Percentiles rank a stretch among this genome's conserved stretches.
phyloP scores from a whole-genome alignment of 495 filamentous ascomycete genomes.

The Podospora didyma region DNA sequence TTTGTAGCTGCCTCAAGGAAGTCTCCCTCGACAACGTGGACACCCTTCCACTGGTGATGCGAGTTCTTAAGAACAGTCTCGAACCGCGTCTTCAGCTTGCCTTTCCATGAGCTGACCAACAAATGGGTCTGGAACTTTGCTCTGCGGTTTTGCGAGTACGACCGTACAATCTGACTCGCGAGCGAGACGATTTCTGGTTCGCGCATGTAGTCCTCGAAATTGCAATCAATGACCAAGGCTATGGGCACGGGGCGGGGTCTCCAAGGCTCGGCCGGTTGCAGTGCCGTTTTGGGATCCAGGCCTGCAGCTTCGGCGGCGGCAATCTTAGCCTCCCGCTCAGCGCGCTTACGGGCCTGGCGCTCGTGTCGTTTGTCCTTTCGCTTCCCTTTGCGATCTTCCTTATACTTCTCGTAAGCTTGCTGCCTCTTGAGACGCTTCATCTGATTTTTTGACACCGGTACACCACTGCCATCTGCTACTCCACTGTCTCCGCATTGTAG shows the following conservation, averaged over 20 bases:
- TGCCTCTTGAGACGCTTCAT: conserved; percentile 66
- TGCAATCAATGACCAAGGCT: conserved; percentile 81
- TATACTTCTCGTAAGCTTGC: conserved; percentile 64
- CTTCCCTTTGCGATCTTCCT: conserved; percentile 62
- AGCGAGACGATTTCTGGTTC: conserved; percentile 80
- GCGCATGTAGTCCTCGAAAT: conserved; percentile 85
- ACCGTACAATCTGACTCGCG: conserved; percentile 73
- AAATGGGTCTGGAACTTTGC: conserved; percentile 63
- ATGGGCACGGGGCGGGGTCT: conserved; percentile 57
- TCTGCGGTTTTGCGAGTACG: conserved; percentile 80
- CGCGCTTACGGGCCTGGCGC: conserved; percentile 56
- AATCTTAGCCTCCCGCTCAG: conserved; percentile 34
- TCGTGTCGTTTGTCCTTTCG: conserved; percentile 68
- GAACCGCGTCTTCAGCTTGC: conserved; percentile 71
- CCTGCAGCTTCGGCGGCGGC: conserved; percentile 40
- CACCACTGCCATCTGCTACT: conserved; percentile 1
- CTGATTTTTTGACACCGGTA: conserved; percentile 70
- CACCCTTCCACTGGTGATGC: conserved; percentile 74
- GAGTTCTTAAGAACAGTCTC: conserved; percentile 64
- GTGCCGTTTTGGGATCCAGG: conserved; percentile 26
- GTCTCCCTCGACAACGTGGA: conserved; percentile 65
- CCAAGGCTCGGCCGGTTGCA: conserved; percentile 22
- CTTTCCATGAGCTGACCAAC: conserved; percentile 70
- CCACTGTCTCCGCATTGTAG: conserved; percentile 4
- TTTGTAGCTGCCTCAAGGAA: conserved; percentile 60